Percentiles rank a stretch among this genome's conserved stretches.
Evolutionary conservation across 768 basidiomycete species (phyloP).

Genomic region (Rickenella mellea): DNA sequence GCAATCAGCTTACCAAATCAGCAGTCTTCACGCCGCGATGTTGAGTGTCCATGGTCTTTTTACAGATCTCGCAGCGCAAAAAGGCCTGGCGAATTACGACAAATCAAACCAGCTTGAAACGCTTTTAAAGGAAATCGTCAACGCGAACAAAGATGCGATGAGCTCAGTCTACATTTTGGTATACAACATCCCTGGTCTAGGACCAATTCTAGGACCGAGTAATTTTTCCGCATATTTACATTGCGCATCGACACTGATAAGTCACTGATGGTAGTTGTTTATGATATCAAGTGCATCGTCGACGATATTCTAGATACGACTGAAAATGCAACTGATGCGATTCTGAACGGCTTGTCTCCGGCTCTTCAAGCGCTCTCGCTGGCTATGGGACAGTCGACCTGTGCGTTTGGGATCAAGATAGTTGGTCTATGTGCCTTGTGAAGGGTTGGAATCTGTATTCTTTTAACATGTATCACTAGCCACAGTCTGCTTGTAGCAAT

Average conservation of each 20-base stretch:
- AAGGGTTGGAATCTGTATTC: too few relatives aligned
- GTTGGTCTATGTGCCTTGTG: too few relatives aligned
- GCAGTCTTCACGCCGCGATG: slow-evolving; percentile 23
- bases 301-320: slow-evolving; percentile 38
- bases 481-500: too few relatives aligned
- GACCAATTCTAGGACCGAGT: slow-evolving; percentile 48
- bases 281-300: slow-evolving; percentile 51
- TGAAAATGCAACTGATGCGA: slow-evolving; percentile 40
- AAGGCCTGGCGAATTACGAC: slow-evolving; percentile 47
- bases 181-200: slow-evolving; percentile 33
- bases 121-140: slow-evolving; percentile 38
- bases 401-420: too few relatives aligned
- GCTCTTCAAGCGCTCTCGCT: slow-evolving; percentile 21
- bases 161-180: slow-evolving; percentile 21
- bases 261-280: slow-evolving; percentile 32
- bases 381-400: too few relatives aligned
- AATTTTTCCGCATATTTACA: slow-evolving; percentile 15
- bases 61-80: slow-evolving; percentile 23
- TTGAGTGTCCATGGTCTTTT: slow-evolving; percentile 21
- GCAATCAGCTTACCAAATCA: slow-evolving; percentile 25
- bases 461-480: too few relatives aligned
- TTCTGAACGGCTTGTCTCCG: slow-evolving; percentile 32
- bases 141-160: slow-evolving; percentile 38
- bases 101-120: slow-evolving; percentile 31
- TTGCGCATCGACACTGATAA: slow-evolving; percentile 2